Base-by-base conservation (phyloP, 768 basidiomycete genomes). In the Suillus plorans region DNA sequence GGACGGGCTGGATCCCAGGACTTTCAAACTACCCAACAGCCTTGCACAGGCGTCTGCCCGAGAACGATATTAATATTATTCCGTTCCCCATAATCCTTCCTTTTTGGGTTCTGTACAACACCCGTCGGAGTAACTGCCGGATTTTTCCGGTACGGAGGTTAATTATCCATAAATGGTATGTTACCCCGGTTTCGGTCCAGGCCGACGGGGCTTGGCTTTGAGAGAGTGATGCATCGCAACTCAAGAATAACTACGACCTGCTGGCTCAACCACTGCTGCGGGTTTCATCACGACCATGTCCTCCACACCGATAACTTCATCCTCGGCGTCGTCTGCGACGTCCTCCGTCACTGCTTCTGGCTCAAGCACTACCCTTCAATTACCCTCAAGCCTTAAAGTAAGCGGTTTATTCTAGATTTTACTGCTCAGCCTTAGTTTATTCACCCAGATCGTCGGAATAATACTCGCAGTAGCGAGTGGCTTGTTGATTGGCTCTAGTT, bases 401-500 rank as follows among this genome's bases (percentile, higher is more conserved):
- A 37, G 69, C 65, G 44, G 31, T 44, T 25, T 47, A 34, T 47
- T 53, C 49, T 22, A 39, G 42, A 10, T 56, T 5, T 31, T 63
- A 9, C 55, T 65, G 25, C 20, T 18, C 31, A 1, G 12, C 25
- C 42, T 49, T 9, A 41, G 4, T 58, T 58, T 7, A 50, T 28
- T 25, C 44, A 22, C n/a, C 42, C 72, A 91, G 89, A 69, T 92
- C 72, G 87, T 92, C 69, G 92, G 92, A 13, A 86, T 94, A 69
- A 76, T 92, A 56, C 85, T 94, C 65, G 91, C 93, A 58, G 74
- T 95, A 60, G 70, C 74, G 44, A 94, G 91, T 71, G 97, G 97
- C 9, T 49, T 95, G 36, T 86, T 99, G 66, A 99, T 99, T 66
- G 97, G 97, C 5, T 85, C 86, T 47, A 91, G 89, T 70, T 99